Evolutionary conservation across 108 stramenopile genomes (phyloP).

Genomic region (Skeletonema marinoi): DNA sequence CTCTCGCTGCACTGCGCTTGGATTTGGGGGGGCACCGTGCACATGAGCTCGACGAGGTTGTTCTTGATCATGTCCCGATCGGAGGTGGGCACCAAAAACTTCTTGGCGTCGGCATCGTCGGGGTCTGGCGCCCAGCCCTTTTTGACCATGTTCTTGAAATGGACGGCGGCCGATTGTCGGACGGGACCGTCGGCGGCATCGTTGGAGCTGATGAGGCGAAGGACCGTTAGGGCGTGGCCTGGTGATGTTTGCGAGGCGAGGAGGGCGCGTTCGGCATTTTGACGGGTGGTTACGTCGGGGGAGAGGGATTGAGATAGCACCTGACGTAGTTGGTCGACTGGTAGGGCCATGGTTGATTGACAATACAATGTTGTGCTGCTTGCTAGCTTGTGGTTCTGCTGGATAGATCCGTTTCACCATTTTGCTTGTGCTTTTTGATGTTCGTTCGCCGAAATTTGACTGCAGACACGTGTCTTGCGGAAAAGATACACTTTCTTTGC

Average conservation of each 20-base stretch:
- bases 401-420: too few relatives aligned
- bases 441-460: too few relatives aligned
- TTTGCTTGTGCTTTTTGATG: too few relatives aligned
- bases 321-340: conserved; percentile 52
- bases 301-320: conserved; percentile 75
- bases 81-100: conserved; percentile 40
- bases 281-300: conserved; percentile 56
- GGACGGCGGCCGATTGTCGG: conserved; percentile 91
- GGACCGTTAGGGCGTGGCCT: conserved; percentile 66
- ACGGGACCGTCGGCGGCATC: conserved; percentile 42
- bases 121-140: conserved; percentile 86
- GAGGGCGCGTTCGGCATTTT: conserved; percentile 70
- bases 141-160: conserved; percentile 98
- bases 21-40: conserved; percentile 86
- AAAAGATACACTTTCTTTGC: too few relatives aligned
- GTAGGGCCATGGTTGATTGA: conserved; percentile 16
- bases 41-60: conserved; percentile 96
- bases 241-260: conserved; percentile 42
- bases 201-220: conserved; percentile 59
- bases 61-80: conserved; percentile 93
- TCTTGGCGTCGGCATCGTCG: conserved; percentile 63
- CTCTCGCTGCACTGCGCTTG: conserved; percentile 93
- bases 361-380: background rate
- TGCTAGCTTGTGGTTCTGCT: background rate
- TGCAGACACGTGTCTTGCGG: too few relatives aligned